Evolutionary conservation across 2,329 filamentous ascomycete species (phyloP).

Genomic region (Plenodomus lindquistii): DNA sequence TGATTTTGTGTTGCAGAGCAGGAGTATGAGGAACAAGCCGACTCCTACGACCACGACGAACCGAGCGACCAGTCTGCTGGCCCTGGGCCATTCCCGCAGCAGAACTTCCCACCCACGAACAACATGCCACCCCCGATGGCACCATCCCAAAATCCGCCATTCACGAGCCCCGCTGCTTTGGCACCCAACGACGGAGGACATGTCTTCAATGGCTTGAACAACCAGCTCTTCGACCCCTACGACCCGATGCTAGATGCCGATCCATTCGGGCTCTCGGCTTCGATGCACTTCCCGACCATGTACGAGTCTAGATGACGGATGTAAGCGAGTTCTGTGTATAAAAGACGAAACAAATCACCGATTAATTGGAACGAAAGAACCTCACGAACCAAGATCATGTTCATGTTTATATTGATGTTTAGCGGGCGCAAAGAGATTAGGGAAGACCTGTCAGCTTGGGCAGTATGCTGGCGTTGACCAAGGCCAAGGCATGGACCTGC

Average conservation of each 20-base stretch:
- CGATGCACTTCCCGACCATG: slow-evolving; percentile 89
- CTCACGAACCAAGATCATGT: slow-evolving; percentile 9
- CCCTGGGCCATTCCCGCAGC: slow-evolving; percentile 65
- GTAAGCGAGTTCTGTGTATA: background rate
- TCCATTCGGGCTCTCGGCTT: slow-evolving; percentile 89
- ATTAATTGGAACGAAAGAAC: background rate
- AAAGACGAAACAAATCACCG: background rate
- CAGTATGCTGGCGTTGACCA: slow-evolving; percentile 30
- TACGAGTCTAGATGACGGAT: slow-evolving; percentile 55
- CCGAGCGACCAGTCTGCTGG: slow-evolving; percentile 68
- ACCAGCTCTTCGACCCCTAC: slow-evolving; percentile 68
- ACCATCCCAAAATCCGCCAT: slow-evolving; percentile 42
- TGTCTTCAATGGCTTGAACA: slow-evolving; percentile 51
- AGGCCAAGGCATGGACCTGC: slow-evolving; percentile 3
- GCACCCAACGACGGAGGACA: slow-evolving; percentile 38
- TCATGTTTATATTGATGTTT: slow-evolving; percentile 34
- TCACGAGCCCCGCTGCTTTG: slow-evolving; percentile 37
- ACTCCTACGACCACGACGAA: slow-evolving; percentile 83
- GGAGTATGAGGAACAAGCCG: slow-evolving; percentile 90
- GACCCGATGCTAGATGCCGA: slow-evolving; percentile 91
- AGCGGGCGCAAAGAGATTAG: slow-evolving; percentile 31
- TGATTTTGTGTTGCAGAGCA: slow-evolving; percentile 79
- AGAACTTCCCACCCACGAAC: slow-evolving; percentile 56
- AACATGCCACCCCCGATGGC: slow-evolving; percentile 45
- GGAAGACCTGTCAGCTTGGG: background rate